Base-by-base conservation (phyloP, 1,284 basidiomycete genomes). In the Baeospora myosura region DNA sequence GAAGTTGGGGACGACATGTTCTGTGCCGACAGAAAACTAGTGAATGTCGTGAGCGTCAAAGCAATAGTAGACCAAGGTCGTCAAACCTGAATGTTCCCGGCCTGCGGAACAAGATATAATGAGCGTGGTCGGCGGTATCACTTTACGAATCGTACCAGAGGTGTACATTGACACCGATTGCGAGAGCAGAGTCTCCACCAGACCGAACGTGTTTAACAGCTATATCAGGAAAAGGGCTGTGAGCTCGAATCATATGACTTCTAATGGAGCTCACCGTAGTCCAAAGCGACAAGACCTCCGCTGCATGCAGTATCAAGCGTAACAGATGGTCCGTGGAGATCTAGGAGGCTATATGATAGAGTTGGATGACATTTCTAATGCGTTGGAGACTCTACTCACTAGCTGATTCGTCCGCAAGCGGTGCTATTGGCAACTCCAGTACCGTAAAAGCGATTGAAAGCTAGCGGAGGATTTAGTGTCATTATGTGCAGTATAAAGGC, bases 251-350 rank as follows among this genome's bases (percentile, higher is more conserved):
- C 20, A 22, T 11, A 23, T 23, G 18, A 28, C 12, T 14, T 30
- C 8, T 28, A 21, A 28, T 44, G 33, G 22, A 34, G 20, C 35
- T 37, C 8, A 62, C 63, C 63, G 43, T 62, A 54, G 42, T 65
- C 57, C 17, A 65, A 50, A 2, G 56, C 58, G 14, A 65, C 60
- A 29, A 64, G 47, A 3, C 63, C 61, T 7, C 61, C 57, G 36
- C 61, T 62, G 45, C 63, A 65, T 4, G 62, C 63, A 6, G 62
- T 65, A 32, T 64, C 62, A 10, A 63, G 44, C 5, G 61, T 58
- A n/a, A 62, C 45, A 3, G 63, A 65, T 3, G 63, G 63, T 7
- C 63, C 63, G 37, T 64, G 61, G 6, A 63, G 46, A 40, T 65
- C 63, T 21, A 64, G 52, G 6, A 63, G 45, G 44, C 62, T 64